Percentiles rank a stretch among this genome's conserved stretches.
Evolutionary conservation across 345 rosid species (phyloP).

Genomic region (Moricandia arvensis): DNA sequence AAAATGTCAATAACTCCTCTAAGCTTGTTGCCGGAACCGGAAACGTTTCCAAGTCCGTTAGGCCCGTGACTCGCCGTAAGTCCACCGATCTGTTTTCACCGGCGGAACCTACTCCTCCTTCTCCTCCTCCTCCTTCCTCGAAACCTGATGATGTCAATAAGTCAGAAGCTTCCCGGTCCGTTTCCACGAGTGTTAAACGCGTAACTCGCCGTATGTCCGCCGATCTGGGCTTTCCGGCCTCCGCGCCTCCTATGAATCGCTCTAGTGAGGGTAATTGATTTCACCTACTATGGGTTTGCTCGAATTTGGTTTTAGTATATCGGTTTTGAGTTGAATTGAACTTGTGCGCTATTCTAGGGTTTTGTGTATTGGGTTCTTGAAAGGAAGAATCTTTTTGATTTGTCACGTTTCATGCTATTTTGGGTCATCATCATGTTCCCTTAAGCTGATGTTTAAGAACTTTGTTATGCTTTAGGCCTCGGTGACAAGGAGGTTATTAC

Average conservation of each 20-base stretch:
- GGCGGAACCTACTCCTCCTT: constrained; percentile 26
- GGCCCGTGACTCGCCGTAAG: constrained; percentile 13
- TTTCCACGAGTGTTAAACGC: no score
- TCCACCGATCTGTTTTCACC: constrained; percentile 25
- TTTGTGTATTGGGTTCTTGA: not conserved
- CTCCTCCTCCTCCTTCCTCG: no score
- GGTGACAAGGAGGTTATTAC: constrained; percentile 4
- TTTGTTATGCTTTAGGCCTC: constrained; percentile 26
- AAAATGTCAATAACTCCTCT: no score
- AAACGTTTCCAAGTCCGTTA: not conserved
- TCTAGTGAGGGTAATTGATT: constrained; percentile 16
- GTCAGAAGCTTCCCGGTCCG: no score
- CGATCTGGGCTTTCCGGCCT: constrained; percentile 25
- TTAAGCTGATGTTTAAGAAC: constrained; percentile 7
- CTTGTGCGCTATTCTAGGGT: constrained; percentile 8
- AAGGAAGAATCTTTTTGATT: not conserved
- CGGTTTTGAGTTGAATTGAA: not conserved
- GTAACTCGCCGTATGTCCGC: constrained; percentile 32
- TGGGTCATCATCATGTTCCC: not conserved
- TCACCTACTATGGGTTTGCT: not conserved
- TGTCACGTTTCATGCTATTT: not conserved
- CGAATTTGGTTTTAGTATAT: not conserved
- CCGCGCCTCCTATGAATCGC: constrained; percentile 28
- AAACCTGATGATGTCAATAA: no score
- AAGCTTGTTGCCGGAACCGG: no score